Evolutionary conservation across 768 basidiomycete genomes (phyloP), one percentile per base, ranked within the genome.

Genomic region (Rhodotorula graminis): DNA sequence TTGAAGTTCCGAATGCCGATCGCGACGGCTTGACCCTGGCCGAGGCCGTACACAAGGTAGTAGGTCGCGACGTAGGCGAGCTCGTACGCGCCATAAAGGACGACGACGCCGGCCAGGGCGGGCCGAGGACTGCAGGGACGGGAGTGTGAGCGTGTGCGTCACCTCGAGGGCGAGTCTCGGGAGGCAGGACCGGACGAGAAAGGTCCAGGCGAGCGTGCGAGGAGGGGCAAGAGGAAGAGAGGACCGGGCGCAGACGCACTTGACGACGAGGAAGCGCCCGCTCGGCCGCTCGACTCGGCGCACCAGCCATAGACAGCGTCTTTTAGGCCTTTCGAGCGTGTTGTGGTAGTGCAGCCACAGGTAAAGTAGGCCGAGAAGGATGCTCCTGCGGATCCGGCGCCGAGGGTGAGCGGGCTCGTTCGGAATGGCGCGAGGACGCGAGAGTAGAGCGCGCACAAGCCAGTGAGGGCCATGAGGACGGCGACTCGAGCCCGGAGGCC

Each of bases 61-160:
- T 3, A 49, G n/a, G 19, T 14, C 9, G 8, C 50, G 11, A 25
- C 11, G 50, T 25, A 25, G 25, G 23, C 11, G 25, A 12, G 50
- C 23, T 23, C 47, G 23, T 19, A 49, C 2, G 18, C 1, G 2
- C 47, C 19, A 21, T 19, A 21, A 16, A 15, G 3, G 47, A 49
- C 18, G 47, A 49, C 44, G 18, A 46, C 44, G 8, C 6, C 7
- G 44, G 44, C 15, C 11, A 46, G 11, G 14, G 44, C 44, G 2
- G 44, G 5, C 2, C 44, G 44, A 46, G 47, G 47, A 23, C 27
- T 55, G 53, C 14, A 29, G 9, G 21, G 16, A 14, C 6, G 44
- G 0, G 31, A 1, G 3, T 1, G 23, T 19, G 2, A 23, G 47
- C 8, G 52, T 0, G 11, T 46, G 44, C 12, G 5, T 14, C 14